Percentiles rank a stretch among this genome's conserved stretches.
These are phyloP conservation scores for Russula virescens DNA, from an alignment of 768 basidiomycete genomes.

Conservation along the genomic window DNA sequence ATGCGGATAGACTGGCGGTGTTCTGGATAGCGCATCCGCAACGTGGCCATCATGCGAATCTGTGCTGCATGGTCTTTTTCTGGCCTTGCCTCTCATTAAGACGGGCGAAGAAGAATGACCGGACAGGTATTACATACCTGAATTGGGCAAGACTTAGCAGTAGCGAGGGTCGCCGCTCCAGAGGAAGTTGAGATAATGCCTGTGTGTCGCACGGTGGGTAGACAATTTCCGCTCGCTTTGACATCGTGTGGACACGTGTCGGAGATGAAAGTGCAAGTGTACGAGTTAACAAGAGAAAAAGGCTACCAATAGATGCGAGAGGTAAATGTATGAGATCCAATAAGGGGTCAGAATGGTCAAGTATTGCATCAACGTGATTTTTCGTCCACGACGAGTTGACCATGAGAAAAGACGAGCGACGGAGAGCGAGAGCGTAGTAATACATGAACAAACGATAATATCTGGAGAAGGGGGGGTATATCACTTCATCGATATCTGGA, in stretches of 20 bases:
- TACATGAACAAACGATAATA: conserved; percentile 89
- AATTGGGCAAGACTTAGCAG: conserved; percentile 92
- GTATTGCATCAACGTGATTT: conserved; percentile 70
- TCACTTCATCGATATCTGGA: not conserved
- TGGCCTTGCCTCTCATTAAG: conserved; percentile 46
- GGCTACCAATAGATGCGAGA: not conserved
- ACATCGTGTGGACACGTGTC: conserved; percentile 7
- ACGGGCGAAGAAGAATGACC: not conserved
- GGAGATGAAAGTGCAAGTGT: not conserved
- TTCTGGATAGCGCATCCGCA: conserved; percentile 57
- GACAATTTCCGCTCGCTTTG: conserved; percentile 44
- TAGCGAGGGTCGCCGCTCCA: conserved; percentile 51
- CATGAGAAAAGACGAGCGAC: conserved; percentile 72
- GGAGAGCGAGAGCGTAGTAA: conserved; percentile 71
- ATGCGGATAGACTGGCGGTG: conserved; percentile 43
- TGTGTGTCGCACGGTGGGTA: conserved; percentile 92
- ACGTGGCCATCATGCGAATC: conserved; percentile 56
- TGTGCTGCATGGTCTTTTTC: conserved; percentile 92
- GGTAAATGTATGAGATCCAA: conserved; percentile 42
- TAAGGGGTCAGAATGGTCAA: conserved; percentile 48
- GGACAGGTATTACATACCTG: conserved; percentile 46
- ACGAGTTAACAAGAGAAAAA: not conserved
- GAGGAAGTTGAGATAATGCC: conserved; percentile 53
- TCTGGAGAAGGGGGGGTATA: conserved; percentile 33
- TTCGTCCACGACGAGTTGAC: conserved; percentile 97